Evolutionary conservation across 176 grass and related monocot species (phyloP).

Genomic region (Oryza coarctata): DNA sequence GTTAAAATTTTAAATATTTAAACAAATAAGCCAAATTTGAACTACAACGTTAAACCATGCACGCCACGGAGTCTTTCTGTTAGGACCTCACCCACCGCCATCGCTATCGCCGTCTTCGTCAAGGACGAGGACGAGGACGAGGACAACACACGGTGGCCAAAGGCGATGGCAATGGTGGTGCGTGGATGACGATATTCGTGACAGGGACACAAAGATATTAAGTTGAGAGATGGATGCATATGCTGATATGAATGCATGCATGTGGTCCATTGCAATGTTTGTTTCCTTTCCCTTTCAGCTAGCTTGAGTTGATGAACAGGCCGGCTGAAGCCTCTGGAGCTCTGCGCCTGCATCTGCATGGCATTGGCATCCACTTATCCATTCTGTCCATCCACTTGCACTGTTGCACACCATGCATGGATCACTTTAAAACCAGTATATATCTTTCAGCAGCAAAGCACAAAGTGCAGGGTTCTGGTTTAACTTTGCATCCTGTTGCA

Average conservation of each 20-base stretch:
- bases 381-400: constrained; percentile 7
- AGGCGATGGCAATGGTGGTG: constrained; percentile 2
- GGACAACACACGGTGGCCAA: background rate
- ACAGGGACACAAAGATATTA: constrained; percentile 34
- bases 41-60: too few species aligned
- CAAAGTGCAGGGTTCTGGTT: background rate
- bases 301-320: background rate
- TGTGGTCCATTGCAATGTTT: constrained; percentile 48
- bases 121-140: background rate
- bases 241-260: background rate
- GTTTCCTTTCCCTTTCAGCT: constrained; percentile 75
- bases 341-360: background rate
- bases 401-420: background rate
- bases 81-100: background rate
- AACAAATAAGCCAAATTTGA: too few species aligned
- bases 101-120: background rate
- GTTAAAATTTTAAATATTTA: too few species aligned
- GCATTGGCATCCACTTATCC: constrained; percentile 1
- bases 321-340: background rate
- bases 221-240: constrained; percentile 13
- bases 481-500: background rate
- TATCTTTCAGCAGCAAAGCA: background rate
- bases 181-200: constrained; percentile 12
- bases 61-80: background rate
- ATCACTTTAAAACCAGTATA: background rate